Percentiles rank a stretch among this genome's conserved stretches.
Evolutionary conservation across 2,329 filamentous ascomycete genomes (phyloP).

Genomic region (Zasmidium cellare): DNA sequence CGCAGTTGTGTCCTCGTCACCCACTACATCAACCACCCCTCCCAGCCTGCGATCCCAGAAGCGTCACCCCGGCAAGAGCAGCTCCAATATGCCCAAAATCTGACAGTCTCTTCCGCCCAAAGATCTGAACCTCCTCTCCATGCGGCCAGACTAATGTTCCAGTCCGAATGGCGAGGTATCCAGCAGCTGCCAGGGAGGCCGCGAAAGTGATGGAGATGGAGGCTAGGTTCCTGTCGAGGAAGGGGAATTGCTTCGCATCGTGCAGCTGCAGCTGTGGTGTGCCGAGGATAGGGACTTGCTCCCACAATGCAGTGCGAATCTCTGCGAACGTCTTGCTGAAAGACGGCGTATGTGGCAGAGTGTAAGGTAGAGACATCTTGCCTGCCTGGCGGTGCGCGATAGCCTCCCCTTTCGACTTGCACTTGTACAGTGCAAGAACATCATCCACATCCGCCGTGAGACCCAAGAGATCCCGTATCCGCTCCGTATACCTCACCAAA

Average conservation of each 20-base stretch:
- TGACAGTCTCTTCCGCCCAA: conserved; percentile 33
- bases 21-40: neutral
- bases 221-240: conserved; percentile 23
- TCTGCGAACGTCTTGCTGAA: conserved; percentile 12
- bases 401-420: conserved; percentile 8
- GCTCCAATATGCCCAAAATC: conserved; percentile 38
- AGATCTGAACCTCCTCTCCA: conserved; percentile 35
- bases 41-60: conserved; percentile 22
- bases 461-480: conserved; percentile 30
- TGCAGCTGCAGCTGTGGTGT: conserved; percentile 13
- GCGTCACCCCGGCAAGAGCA: conserved; percentile 32
- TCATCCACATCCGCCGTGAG: conserved; percentile 27
- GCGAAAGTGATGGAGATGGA: conserved; percentile 20
- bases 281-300: conserved; percentile 26
- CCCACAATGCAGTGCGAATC: conserved; percentile 16
- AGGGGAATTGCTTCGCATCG: conserved; percentile 13
- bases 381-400: conserved; percentile 2
- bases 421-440: conserved; percentile 19
- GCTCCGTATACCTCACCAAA: conserved; percentile 40
- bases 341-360: conserved; percentile 5
- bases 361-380: conserved; percentile 30
- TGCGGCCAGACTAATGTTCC: conserved; percentile 33
- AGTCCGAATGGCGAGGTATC: conserved; percentile 24
- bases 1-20: neutral
- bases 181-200: conserved; percentile 18